Percentiles rank a stretch among this genome's conserved stretches.
Conservation (phyloP, 768 basidiomycete genomes). For the Termitomyces sp. region DNA sequence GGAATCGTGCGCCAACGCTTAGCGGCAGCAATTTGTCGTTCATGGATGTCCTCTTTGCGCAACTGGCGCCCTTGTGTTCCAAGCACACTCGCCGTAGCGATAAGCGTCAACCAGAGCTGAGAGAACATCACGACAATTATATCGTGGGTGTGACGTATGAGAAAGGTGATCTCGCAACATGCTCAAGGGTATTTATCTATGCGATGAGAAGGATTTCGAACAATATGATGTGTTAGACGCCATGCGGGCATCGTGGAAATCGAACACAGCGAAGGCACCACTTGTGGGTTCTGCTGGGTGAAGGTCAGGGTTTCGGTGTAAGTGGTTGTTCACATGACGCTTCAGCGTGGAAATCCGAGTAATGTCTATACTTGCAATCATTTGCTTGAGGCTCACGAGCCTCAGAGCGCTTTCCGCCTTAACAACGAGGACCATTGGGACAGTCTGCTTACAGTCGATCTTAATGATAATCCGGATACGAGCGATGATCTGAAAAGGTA, state of each 20-base stretch:
- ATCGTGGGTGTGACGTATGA: neutral
- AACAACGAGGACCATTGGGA: neutral
- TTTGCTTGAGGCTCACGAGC: neutral
- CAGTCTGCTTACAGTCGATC: neutral
- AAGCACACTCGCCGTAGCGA: slow-evolving; percentile 14
- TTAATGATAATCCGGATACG: neutral
- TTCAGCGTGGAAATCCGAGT: neutral
- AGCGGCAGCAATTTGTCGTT: slow-evolving; percentile 44
- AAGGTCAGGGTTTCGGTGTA: neutral
- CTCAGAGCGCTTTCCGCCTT: neutral
- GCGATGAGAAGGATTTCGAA: neutral
- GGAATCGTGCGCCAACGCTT: slow-evolving; percentile 30
- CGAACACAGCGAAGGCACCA: neutral
- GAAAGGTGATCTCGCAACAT: neutral
- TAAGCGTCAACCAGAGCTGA: slow-evolving; percentile 13
- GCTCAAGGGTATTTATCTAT: neutral
- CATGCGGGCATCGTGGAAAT: slow-evolving; percentile 3
- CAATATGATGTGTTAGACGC: neutral
- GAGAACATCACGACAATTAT: slow-evolving; percentile 9
- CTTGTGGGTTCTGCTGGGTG: neutral
- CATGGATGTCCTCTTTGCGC: slow-evolving; percentile 40
- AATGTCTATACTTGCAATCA: slow-evolving; percentile 1
- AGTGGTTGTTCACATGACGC: neutral
- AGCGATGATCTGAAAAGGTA: neutral
- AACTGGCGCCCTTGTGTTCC: slow-evolving; percentile 27